Evolutionary conservation across 2,329 filamentous ascomycete species (phyloP).

Genomic region (Fusarium bactridioides): DNA sequence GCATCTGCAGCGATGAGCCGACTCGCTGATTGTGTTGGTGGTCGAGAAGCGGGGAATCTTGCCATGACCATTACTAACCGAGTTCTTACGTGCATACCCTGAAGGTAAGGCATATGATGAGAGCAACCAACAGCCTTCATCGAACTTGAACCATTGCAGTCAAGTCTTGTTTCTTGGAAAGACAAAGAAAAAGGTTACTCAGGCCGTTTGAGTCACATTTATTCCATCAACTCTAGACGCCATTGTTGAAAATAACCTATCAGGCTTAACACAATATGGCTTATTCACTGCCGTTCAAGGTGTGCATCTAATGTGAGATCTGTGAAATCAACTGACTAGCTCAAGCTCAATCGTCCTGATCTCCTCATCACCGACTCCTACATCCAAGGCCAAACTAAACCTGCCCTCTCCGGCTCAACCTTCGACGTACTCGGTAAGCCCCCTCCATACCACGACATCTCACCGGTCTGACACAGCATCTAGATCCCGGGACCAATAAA

Average conservation of each 20-base stretch:
- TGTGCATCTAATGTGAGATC: accelerated
- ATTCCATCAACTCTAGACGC: background rate
- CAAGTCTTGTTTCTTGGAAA: accelerated
- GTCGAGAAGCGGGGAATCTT: background rate
- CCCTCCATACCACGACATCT: too few species aligned
- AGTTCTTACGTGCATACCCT: background rate
- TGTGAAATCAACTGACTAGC: accelerated
- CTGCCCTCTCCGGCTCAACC: background rate
- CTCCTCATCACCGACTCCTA: conserved; percentile 1
- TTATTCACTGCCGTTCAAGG: background rate
- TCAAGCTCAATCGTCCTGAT: background rate
- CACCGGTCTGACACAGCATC: background rate
- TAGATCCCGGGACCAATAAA: conserved; percentile 6
- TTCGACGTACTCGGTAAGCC: conserved; percentile 2
- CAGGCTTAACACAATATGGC: background rate
- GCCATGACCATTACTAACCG: conserved; percentile 4
- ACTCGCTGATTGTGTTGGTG: background rate
- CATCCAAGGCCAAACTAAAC: background rate
- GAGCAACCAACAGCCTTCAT: background rate
- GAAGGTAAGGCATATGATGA: background rate
- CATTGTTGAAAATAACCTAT: accelerated
- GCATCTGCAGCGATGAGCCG: background rate
- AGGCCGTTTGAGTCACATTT: too few species aligned
- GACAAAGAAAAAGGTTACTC: too few species aligned
- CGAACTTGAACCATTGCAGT: background rate